Base-by-base conservation (phyloP, 768 basidiomycete species). In the Tricholoma sp. region DNA sequence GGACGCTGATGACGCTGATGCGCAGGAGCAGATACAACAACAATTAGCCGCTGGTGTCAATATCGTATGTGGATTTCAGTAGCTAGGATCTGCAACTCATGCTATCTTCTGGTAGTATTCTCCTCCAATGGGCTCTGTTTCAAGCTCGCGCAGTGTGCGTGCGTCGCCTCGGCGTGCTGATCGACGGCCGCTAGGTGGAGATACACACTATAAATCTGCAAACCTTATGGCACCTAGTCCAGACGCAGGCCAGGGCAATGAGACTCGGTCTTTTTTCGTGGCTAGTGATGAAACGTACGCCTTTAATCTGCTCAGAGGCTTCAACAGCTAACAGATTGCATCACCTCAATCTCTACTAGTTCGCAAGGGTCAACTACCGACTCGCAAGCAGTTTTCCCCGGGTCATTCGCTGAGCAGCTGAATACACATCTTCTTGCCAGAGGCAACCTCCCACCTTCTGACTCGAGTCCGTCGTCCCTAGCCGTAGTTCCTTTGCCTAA, bases 11-110 rank as follows among this genome's bases (percentile, higher is more conserved):
- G 91, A 91, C 53, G 85, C 81, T 11, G 78, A 86, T 61, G 91
- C 90, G 7, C 82, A 89, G 60, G 87, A 89, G 64, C 92, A 95
- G 68, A 90, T 96, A 45, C 90, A 94, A 65, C 85, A 89, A 59
- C 91, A 91, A 58, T 72, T 95, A 31, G 86, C 81, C 33, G 86
- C 85, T 55, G 91, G 89, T 34, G 85, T 81, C 13, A 83, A 80
- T 54, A 75, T 89, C 58, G 89, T 93, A 65, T 59, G 82, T 76
- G 33, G 53, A 34, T 8, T 51, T 55, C 49, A 48, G 33, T 53
- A 54, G 24, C 17, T 34, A 48, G 13, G 18, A 41, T 33, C 29
- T 51, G 44, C 17, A 11, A 56, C 50, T 59, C 33, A 56, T 52
- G 36, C 36, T 24, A n/a, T 45, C 50, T n/a, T 55, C 52, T 41